Conservation (phyloP, 1,284 basidiomycete species). For the Melampsora americana region DNA sequence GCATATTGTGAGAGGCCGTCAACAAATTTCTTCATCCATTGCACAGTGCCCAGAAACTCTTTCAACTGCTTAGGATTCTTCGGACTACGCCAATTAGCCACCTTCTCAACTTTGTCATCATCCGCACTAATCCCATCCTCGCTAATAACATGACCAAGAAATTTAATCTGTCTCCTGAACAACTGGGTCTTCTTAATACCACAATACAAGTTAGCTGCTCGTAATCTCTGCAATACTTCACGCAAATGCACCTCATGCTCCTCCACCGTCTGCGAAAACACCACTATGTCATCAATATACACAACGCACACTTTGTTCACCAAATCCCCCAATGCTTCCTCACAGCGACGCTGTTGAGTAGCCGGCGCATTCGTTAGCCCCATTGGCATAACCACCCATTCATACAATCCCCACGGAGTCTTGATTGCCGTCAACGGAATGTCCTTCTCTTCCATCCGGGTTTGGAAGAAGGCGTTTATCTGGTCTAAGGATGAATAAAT, state of each 20-base stretch:
- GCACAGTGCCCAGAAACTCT: constrained; percentile 14
- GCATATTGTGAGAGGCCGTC: background rate
- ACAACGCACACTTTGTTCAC: background rate
- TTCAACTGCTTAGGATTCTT: background rate
- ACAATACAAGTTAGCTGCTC: too few species aligned
- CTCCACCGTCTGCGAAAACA: too few species aligned
- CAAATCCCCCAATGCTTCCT: background rate
- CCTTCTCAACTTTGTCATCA: too few species aligned
- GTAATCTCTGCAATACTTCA: background rate
- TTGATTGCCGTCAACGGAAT: constrained; percentile 7
- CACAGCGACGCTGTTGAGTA: background rate
- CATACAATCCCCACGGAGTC: constrained; percentile 50
- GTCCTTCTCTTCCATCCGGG: background rate
- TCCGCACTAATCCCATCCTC: too few species aligned
- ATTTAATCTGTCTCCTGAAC: too few species aligned
- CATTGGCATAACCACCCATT: constrained; percentile 54
- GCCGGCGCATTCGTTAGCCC: background rate
- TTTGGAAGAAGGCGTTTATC: constrained; percentile 1
- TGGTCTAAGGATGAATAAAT: background rate
- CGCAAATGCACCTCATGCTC: background rate
- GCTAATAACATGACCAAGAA: background rate
- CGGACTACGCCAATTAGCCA: too few species aligned
- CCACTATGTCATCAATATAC: constrained; percentile 7
- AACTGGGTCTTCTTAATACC: too few species aligned
- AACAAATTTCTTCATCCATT: constrained; percentile 17